Evolutionary conservation across 2,329 filamentous ascomycete species (phyloP), one percentile per base, ranked within the genome.

Genomic region (Cladosporium austrohemisphaericum): DNA sequence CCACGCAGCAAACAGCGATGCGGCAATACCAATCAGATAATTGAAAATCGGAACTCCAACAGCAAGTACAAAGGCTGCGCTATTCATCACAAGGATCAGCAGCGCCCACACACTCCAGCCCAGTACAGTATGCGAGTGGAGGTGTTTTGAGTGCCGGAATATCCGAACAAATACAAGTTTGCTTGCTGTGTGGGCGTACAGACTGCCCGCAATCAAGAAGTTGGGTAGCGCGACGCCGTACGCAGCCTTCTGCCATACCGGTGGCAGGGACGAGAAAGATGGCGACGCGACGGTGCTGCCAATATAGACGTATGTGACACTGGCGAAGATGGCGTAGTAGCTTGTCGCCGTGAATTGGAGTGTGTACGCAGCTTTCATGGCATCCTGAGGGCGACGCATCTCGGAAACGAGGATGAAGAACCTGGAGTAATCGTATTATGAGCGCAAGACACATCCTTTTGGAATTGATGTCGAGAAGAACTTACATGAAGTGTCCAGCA

Each of bases 371-470:
- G 77, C 71, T 49, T 76, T 75, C 70, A 77, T 76, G 2, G 73
- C 72, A 44, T 78, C 73, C 46, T 69, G 66, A 4, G 76, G 76
- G 32, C 66, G 64, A 52, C 70, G 70, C 75, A 79, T 77, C 57
- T 79, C 76, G 0, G 73, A 76, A 31, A 78, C 74, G 26, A 78
- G 66, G 38, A 76, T 70, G 62, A 78, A 78, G 60, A 78, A 78
- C 53, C 55, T 60, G 45, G 6, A n/a, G 9, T 5, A 14, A n/a
- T 4, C 28, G 11, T 3, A 19, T 49, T n/a, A 41, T 28, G n/a
- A 47, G 44, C 6, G n/a, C n/a, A n/a, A n/a, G n/a, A n/a, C n/a
- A n/a, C n/a, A n/a, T n/a, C n/a, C n/a, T 23, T 23, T 19, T 4
- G 28, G 18, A 16, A 41, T 10, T 18, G 36, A 13, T 3, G 19